Evolutionary conservation across 257 asterid species (phyloP).

Genomic region (Knoxia roxburghii): DNA sequence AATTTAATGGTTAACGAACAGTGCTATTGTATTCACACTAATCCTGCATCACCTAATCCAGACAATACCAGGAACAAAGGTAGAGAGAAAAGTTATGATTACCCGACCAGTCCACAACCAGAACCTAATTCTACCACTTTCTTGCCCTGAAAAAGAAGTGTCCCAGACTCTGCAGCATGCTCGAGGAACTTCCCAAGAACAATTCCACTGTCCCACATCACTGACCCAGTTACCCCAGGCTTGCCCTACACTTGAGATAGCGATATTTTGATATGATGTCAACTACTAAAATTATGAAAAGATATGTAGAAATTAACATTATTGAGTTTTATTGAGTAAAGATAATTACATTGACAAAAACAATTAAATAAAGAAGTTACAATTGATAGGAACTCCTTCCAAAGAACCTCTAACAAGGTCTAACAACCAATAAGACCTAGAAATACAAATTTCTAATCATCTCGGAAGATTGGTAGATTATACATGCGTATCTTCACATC

Average conservation of each 20-base stretch:
- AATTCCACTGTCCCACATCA: conserved; percentile 97
- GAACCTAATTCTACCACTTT: conserved; percentile 86
- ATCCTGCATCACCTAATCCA: not conserved
- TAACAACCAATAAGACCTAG: not conserved
- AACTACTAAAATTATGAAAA: not conserved
- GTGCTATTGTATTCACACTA: not conserved
- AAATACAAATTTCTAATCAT: not conserved
- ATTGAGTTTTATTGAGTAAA: not conserved
- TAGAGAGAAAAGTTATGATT: conserved; percentile 19
- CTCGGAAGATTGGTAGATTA: not conserved
- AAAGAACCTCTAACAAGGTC: not conserved
- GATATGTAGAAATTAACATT: not conserved
- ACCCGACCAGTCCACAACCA: conserved; percentile 98
- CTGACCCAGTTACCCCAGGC: conserved; percentile 94
- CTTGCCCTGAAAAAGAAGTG: conserved; percentile 54
- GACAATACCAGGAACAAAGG: not conserved
- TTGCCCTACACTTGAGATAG: conserved; percentile 43
- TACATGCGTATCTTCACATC: not conserved
- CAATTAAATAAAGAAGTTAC: not conserved
- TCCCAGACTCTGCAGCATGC: conserved; percentile 69
- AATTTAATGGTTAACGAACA: not conserved
- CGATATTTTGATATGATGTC: not conserved
- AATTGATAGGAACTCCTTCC: not conserved
- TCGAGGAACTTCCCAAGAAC: conserved; percentile 82
- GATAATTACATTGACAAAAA: not conserved